Evolutionary conservation across 768 basidiomycete species (phyloP).

Genomic region (Boletus pseudo-olivaceus): DNA sequence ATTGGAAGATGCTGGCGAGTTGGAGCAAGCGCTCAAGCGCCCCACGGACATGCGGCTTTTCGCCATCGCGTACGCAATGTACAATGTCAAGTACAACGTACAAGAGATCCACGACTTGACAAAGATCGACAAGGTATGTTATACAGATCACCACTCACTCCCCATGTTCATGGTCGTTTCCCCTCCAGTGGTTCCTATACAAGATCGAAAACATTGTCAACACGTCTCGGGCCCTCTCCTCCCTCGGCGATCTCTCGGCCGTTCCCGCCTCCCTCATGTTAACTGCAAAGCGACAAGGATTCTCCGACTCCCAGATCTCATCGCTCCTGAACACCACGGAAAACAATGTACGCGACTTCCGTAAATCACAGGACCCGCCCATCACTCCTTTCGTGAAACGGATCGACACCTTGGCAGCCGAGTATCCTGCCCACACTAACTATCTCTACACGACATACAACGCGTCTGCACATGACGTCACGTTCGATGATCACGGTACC

Average conservation of each 20-base stretch:
- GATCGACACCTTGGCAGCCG: slow-evolving; percentile 97
- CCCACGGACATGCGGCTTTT: slow-evolving; percentile 97
- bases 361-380: slow-evolving; percentile 67
- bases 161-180: not conserved
- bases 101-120: slow-evolving; percentile 90
- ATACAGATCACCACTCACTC: not conserved
- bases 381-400: slow-evolving; percentile 98
- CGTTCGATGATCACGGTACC: slow-evolving; percentile 95
- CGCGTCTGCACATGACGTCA: slow-evolving; percentile 91
- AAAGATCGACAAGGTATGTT: slow-evolving; percentile 88
- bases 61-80: slow-evolving; percentile 97
- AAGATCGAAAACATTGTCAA: slow-evolving; percentile 99
- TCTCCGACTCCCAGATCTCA: slow-evolving; percentile 90
- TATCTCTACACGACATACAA: slow-evolving; percentile 99
- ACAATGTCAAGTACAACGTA: slow-evolving; percentile 85
- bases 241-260: slow-evolving; percentile 62
- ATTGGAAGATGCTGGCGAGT: slow-evolving; percentile 58
- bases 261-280: slow-evolving; percentile 76
- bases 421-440: slow-evolving; percentile 98
- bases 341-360: slow-evolving; percentile 73
- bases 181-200: slow-evolving; percentile 87
- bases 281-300: slow-evolving; percentile 91
- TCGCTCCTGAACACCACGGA: slow-evolving; percentile 73
- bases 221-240: slow-evolving; percentile 73
- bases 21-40: slow-evolving; percentile 71